phyloP scores from a whole-genome alignment of 78 protist species.

The Dictyostelium firmibasis region DNA sequence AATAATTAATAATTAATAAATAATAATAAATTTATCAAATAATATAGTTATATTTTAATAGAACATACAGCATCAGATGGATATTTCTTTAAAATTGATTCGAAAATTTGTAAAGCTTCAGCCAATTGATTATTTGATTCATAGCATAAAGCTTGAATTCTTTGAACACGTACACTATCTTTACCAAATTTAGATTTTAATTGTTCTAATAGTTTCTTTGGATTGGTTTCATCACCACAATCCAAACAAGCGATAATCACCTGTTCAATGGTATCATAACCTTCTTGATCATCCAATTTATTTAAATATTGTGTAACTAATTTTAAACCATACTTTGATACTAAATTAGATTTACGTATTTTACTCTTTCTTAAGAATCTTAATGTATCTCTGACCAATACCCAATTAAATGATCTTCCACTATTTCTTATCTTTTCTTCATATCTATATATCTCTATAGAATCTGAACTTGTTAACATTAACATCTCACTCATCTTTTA shows the following conservation, averaged over 20 bases:
- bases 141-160: slow-evolving; percentile 13
- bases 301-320: slow-evolving; percentile 9
- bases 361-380: slow-evolving; percentile 59
- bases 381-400: slow-evolving; percentile 23
- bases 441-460: neutral
- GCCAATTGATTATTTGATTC: neutral
- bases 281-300: neutral
- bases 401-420: slow-evolving; percentile 38
- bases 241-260: slow-evolving; percentile 30
- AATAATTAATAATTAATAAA: neutral
- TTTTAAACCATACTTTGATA: slow-evolving; percentile 27
- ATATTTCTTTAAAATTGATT: slow-evolving; percentile 30
- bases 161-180: slow-evolving; percentile 36
- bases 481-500: neutral
- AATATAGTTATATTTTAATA: neutral
- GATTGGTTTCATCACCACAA: neutral
- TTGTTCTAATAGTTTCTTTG: neutral
- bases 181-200: slow-evolving; percentile 14
- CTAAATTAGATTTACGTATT: slow-evolving; percentile 12
- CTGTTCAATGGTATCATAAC: slow-evolving; percentile 42
- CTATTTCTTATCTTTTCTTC: neutral
- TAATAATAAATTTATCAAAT: no score
- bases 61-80: slow-evolving; percentile 48
- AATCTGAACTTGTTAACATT: slow-evolving; percentile 9
- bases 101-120: slow-evolving; percentile 19